phyloP scores from a whole-genome alignment of 176 grass and related monocot species.

The Juncus inflexus region DNA sequence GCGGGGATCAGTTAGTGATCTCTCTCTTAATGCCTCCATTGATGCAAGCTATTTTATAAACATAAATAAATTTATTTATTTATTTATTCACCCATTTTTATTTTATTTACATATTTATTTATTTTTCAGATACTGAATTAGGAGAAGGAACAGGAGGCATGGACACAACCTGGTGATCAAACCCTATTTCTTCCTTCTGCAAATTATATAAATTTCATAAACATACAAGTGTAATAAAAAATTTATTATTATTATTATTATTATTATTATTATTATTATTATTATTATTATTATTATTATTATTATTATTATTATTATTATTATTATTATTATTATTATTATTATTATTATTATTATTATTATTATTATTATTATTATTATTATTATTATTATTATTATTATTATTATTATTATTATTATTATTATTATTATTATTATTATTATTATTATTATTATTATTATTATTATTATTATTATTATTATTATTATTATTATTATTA shows the following conservation, averaged over 20 bases:
- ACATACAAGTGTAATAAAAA: constrained; percentile 1
- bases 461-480: no score
- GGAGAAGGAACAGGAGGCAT: constrained; percentile 78
- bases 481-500: not conserved
- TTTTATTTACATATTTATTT: no score
- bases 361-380: not conserved
- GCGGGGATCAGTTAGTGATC: constrained; percentile 71
- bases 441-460: not conserved
- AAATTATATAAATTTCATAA: constrained; percentile 8
- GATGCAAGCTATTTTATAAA: constrained; percentile 67
- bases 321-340: not conserved
- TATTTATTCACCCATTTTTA: no score
- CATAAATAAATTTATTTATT: not conserved
- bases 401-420: not conserved
- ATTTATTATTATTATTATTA: not conserved
- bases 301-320: not conserved
- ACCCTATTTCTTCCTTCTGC: constrained; percentile 83
- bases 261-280: not conserved
- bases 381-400: no score
- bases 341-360: no score
- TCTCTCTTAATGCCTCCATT: constrained; percentile 80
- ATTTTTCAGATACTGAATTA: constrained; percentile 40
- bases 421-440: no score
- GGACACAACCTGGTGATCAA: constrained; percentile 73
- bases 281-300: no score